Base-by-base conservation (phyloP, 2,329 filamentous ascomycete genomes). In the Fusarium paranaense region DNA sequence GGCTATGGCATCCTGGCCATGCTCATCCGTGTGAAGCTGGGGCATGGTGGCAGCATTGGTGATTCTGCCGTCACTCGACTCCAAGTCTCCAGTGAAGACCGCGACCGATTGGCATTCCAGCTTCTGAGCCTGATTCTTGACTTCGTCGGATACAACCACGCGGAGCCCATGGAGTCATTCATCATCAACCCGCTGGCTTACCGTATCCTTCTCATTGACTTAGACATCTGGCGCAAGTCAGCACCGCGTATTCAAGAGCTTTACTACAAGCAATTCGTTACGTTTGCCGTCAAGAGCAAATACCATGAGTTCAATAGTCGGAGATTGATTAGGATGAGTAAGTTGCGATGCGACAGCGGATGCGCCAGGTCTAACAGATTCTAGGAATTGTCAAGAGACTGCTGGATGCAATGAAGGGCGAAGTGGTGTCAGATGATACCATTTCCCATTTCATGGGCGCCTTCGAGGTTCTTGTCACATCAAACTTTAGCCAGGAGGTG, bases 181-280 rank as follows among this genome's bases (percentile, higher is more conserved):
- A 97, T 99, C 80, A 94, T 97, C 76, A 99, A 99, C 78, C 96
- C 97, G 0, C 88, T 99, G 71, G 97, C 96, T 5, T 99, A 98
- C 82, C 92, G 97, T 54, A 92, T 98, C 37, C 87, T 99, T 20
- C 87, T 99, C 32, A 94, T 98, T 63, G 97, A 99, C 82, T 90
- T 97, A 74, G 96, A 98, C 78, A 93, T 96, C 22, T 99, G 97
- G 97, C 90, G 96, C 73, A 92, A 91, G 82, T 94, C 93, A 25
- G 92, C 94, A 37, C 81, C 90, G 6, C 88, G 91, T 20, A 94
- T 95, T 0, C 95, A 98, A 79, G 92, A 93, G 77, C 86, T 98
- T 27, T 99, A 98, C 83, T 98, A 98, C 83, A 91, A 92, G 70
- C 97, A 99, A 80, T 98, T 98, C 78, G 87, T 93, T 70, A 93